phyloP scores from a whole-genome alignment of 2,329 filamentous ascomycete genomes.

The Penicillium sp. region DNA sequence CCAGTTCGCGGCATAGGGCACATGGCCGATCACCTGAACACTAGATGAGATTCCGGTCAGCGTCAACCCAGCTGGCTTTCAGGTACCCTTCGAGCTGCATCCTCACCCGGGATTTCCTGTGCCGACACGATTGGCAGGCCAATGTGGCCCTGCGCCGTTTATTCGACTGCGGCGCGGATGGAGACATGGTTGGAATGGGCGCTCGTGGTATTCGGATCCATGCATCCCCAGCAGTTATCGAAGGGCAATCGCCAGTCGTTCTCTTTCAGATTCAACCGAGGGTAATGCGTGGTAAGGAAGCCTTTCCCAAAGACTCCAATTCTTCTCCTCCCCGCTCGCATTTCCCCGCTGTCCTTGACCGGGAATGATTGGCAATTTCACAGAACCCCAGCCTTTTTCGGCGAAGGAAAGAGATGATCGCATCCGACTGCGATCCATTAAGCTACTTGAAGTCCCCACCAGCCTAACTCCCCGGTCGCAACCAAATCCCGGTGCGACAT shows the following conservation, averaged over 20 bases:
- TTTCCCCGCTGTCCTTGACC: not conserved
- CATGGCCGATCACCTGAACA: slow-evolving; percentile 53
- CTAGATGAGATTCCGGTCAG: slow-evolving; percentile 23
- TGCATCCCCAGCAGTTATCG: not conserved
- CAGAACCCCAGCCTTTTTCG: not conserved
- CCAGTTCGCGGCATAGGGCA: slow-evolving; percentile 46
- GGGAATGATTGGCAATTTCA: not conserved
- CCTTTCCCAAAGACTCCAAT: not conserved
- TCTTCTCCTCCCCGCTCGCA: not conserved
- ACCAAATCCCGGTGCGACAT: not conserved
- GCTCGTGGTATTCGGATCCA: not conserved
- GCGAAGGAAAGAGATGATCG: not conserved
- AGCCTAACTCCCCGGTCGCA: not conserved
- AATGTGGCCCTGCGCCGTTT: slow-evolving; percentile 45
- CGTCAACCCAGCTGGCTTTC: not conserved
- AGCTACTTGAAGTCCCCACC: not conserved
- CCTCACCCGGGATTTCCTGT: slow-evolving; percentile 32
- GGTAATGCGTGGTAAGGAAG: not conserved
- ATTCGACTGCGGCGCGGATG: not conserved
- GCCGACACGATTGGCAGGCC: slow-evolving; percentile 44
- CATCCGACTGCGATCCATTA: not conserved
- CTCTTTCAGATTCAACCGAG: not conserved
- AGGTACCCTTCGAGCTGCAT: not conserved
- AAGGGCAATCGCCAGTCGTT: not conserved
- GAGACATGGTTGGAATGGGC: not conserved